Evolutionary conservation across 306 rosid genomes (phyloP).

Genomic region (Cicer bijugum): DNA sequence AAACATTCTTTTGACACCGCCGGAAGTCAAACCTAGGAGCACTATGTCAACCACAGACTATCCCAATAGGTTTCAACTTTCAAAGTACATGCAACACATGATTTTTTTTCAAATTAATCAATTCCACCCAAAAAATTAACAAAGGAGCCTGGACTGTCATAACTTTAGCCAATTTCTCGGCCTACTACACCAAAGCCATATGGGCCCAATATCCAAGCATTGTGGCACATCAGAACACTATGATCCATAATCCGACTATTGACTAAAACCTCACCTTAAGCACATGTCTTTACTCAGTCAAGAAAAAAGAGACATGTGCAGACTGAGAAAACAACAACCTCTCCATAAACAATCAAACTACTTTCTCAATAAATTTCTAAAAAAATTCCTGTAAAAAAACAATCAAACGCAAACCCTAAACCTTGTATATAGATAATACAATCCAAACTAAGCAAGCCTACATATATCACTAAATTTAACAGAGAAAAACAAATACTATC

Average conservation of each 20-base stretch:
- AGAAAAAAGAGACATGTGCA: too few species aligned
- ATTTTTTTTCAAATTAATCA: not conserved
- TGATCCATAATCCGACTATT: too few species aligned
- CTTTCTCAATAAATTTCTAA: not conserved
- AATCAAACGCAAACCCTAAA: constrained; percentile 37
- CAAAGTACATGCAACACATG: not conserved
- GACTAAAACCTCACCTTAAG: too few species aligned
- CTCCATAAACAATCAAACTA: not conserved
- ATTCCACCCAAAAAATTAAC: constrained; percentile 1
- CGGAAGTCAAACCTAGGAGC: not conserved
- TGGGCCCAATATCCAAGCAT: too few species aligned
- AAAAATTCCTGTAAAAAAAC: not conserved
- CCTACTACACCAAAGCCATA: too few species aligned
- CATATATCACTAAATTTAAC: constrained; percentile 26
- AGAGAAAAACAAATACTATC: not conserved
- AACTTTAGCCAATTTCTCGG: too few species aligned
- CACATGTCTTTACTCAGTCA: too few species aligned
- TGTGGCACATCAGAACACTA: too few species aligned
- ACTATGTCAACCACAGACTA: not conserved
- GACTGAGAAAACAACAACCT: too few species aligned
- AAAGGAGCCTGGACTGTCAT: too few species aligned
- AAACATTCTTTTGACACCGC: not conserved
- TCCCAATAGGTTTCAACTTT: not conserved
- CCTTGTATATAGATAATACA: constrained; percentile 17
- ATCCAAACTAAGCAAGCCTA: constrained; percentile 35